Percentiles rank a stretch among this genome's conserved stretches.
Conservation (phyloP, 163 green algal genomes). For the Smithsoniella earleae region DNA sequence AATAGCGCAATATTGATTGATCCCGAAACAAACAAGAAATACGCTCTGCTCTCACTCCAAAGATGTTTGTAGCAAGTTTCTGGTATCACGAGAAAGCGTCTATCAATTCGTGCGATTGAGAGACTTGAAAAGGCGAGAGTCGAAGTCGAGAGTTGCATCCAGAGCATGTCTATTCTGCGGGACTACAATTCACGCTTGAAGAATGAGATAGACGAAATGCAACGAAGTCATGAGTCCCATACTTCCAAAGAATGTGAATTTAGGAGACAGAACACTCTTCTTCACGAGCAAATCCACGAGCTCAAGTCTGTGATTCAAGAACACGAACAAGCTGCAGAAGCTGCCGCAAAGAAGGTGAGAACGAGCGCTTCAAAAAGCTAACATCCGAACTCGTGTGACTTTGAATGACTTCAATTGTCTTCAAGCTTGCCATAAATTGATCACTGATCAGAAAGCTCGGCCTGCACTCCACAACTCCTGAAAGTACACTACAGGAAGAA, state of each 20-base stretch:
- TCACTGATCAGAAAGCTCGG: background rate
- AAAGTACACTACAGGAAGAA: background rate
- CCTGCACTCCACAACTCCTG: background rate
- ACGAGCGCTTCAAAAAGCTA: background rate
- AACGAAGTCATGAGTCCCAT: background rate
- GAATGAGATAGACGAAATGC: background rate
- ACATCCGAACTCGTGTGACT: too few relatives aligned
- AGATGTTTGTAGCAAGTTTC: conserved; percentile 29
- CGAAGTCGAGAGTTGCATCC: background rate
- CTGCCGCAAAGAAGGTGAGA: background rate
- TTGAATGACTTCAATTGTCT: too few relatives aligned
- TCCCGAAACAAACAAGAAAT: too few relatives aligned
- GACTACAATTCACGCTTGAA: background rate
- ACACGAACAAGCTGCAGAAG: conserved; percentile 24
- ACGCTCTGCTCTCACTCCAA: too few relatives aligned
- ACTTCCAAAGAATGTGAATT: conserved; percentile 24
- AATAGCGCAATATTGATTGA: too few relatives aligned
- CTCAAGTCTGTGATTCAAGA: conserved; percentile 19
- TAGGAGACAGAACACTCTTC: conserved; percentile 1
- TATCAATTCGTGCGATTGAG: conserved; percentile 3
- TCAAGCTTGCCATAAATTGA: background rate
- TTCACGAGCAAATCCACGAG: conserved; percentile 19
- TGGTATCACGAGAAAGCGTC: conserved; percentile 6
- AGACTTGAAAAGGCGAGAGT: background rate
- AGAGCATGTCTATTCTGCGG: background rate